Base-by-base conservation (phyloP, 2,329 filamentous ascomycete genomes). In the Annulohypoxylon truncatum region DNA sequence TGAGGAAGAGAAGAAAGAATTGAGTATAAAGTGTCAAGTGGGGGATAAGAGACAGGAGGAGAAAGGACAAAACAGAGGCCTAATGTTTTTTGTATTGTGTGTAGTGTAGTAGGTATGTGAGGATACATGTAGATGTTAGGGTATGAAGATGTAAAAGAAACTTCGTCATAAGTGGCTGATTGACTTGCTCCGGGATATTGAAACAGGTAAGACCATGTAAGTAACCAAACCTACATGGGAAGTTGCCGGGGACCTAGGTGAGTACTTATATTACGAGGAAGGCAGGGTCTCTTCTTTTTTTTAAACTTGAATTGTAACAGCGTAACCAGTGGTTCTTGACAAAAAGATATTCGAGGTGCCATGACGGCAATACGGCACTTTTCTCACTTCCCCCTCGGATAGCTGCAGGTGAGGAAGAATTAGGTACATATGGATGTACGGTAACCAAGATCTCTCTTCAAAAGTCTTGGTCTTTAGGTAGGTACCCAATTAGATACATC, bases 101-200 rank as follows among this genome's bases (percentile, higher is more conserved):
- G 44, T 56, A 50, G 44, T 46, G 33, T 40, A 44, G n/a, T 38
- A 38, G 35, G 33, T 35, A 38, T 38, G 35, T 35, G 13, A 35
- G 33, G n/a, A 10, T 31, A 31, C 13, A 31, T 24, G 28, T 35
- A 40, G 46, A 40, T 33, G 33, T 35, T 26, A 35, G 33, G 13
- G 31, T 24, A 35, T 26, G 29, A 20, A 42, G 26, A 29, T 15
- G 29, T 31, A 57, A 61, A 61, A 54, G 55, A 56, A 48, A 63
- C 60, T 52, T 68, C 66, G 63, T 69, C 66, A 69, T 69, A 63
- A 31, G 66, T 66, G 63, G 66, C 66, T 69, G 58, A 51, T 53
- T 53, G 26, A 46, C 31, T 53, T 53, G 46, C 53, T 50, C 47
- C 42, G 24, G 24, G 20, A 26, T 26, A 24, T 24, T 15, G 28